Percentiles rank a stretch among this genome's conserved stretches.
phyloP scores from a whole-genome alignment of 495 filamentous ascomycete genomes.

The Ramalina peruviana region DNA sequence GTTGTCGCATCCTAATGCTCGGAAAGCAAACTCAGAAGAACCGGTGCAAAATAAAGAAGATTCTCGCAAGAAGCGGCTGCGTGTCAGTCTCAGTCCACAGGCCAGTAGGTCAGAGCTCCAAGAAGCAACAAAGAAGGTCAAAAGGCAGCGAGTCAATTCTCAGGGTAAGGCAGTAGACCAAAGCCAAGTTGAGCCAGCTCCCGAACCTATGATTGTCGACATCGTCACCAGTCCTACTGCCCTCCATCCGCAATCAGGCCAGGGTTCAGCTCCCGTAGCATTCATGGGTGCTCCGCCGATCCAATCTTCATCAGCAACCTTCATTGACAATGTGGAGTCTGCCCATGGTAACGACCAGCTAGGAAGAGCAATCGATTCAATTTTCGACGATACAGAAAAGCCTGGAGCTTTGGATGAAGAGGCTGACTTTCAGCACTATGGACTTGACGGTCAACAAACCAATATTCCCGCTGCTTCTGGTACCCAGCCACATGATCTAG shows the following conservation, averaged over 20 bases:
- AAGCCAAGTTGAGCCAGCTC: constrained; percentile 3
- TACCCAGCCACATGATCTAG: background rate
- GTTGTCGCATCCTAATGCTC: constrained; percentile 2
- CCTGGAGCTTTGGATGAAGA: background rate
- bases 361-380: too few species aligned
- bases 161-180: constrained; percentile 12
- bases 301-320: too few species aligned
- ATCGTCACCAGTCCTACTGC: constrained; percentile 17
- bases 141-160: constrained; percentile 30
- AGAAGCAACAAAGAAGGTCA: constrained; percentile 34
- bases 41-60: constrained; percentile 20
- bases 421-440: background rate
- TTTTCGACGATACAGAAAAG: constrained; percentile 4
- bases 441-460: too few species aligned
- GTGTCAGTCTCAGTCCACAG: constrained; percentile 54
- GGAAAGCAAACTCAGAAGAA: constrained; percentile 6
- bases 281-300: constrained; percentile 14
- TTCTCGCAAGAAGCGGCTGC: constrained; percentile 45
- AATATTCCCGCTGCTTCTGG: too few species aligned
- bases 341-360: too few species aligned
- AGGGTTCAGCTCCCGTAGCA: constrained; percentile 15
- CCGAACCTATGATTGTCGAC: constrained; percentile 25
- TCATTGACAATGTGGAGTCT: too few species aligned
- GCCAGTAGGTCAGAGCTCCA: constrained; percentile 38
- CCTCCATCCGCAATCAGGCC: constrained; percentile 19